A percentile compares a stretch with the other conserved stretches of the same genome.
Conservation (phyloP, 2,329 filamentous ascomycete species). For the Sporothrix brasiliensis region DNA sequence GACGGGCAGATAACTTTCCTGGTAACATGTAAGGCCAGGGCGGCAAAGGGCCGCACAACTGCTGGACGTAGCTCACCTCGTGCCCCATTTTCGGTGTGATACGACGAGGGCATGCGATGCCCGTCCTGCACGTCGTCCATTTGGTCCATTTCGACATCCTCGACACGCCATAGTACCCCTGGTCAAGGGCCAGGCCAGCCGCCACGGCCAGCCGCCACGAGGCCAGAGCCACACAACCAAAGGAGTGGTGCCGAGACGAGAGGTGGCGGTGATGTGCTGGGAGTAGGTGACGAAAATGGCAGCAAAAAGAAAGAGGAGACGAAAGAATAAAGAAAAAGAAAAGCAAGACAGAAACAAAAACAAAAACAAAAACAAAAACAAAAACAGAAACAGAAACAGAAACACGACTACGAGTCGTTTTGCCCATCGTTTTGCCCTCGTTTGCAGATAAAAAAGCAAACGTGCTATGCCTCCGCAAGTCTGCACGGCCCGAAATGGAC, state of each 20-base stretch:
- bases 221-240: neutral
- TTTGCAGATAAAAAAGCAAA: neutral
- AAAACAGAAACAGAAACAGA: no score
- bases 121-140: no score
- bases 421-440: neutral
- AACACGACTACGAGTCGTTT: neutral
- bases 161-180: neutral
- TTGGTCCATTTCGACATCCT: neutral
- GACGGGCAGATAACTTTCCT: no score
- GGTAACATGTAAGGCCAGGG: no score
- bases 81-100: no score
- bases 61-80: no score
- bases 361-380: no score
- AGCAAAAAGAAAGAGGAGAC: no score
- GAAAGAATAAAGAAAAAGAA: neutral
- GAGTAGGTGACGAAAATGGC: neutral
- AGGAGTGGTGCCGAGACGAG: neutral
- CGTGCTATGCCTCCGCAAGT: neutral
- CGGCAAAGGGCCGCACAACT: no score
- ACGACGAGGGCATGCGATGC: no score
- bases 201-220: conserved; percentile 19
- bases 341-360: neutral
- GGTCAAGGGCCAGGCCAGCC: neutral
- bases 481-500: conserved; percentile 1
- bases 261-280: neutral